Conservation (phyloP, 2,329 filamentous ascomycete species). For the Penicillium sp. region DNA sequence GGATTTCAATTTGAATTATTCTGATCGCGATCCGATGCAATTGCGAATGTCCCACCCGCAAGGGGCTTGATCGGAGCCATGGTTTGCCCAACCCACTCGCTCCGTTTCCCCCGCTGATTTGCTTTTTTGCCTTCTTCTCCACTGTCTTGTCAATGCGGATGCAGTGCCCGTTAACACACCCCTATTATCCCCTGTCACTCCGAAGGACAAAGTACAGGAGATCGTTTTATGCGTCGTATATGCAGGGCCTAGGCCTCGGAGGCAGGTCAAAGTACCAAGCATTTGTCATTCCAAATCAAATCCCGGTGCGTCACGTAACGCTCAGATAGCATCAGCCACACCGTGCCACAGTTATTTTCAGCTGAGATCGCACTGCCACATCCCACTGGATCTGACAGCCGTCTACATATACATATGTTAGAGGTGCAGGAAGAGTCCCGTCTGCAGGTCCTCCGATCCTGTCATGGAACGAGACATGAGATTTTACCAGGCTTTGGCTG, state of each 20-base stretch:
- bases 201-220: not conserved
- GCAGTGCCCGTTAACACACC: conserved; percentile 2
- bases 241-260: not conserved
- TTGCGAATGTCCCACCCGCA: conserved; percentile 1
- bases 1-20: not conserved
- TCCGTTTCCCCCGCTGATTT: not conserved
- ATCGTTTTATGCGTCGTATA: not conserved
- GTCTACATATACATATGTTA: conserved; percentile 2
- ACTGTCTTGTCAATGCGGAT: not conserved
- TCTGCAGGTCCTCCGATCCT: not conserved
- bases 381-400: not conserved
- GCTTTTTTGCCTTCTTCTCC: not conserved
- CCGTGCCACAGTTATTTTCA: conserved; percentile 9
- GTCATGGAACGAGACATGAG: not conserved
- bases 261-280: not conserved
- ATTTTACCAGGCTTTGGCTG: not conserved
- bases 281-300: not conserved
- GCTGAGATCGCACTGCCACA: conserved; percentile 13
- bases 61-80: conserved; percentile 1
- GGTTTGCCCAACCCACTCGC: conserved; percentile 1
- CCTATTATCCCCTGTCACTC: not conserved
- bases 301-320: not conserved
- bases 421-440: conserved; percentile 8
- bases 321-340: conserved; percentile 11
- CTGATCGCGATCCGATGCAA: not conserved